Evolutionary conservation across 106 monocot species (phyloP), one percentile per base, ranked within the genome.

Genomic region (Narthecium ossifragum): DNA sequence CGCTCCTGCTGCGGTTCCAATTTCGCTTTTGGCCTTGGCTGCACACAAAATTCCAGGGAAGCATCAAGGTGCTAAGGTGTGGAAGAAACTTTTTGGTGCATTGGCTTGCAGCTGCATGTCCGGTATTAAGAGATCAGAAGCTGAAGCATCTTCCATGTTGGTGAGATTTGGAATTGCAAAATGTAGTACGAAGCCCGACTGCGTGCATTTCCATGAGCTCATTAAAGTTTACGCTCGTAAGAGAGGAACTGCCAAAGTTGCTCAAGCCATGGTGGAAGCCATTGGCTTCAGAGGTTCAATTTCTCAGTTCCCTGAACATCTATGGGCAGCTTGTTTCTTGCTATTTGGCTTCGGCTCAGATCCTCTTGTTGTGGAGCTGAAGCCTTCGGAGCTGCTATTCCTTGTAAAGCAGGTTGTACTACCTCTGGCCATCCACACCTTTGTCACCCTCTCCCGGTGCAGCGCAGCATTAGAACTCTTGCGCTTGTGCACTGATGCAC

Each of bases 301-400:
- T 24, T 65, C 77, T 31, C 85, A 80, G 25, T 75, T 55, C 22
- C 51, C 78, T 1, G 85, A 94, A 13, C 93, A 94, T 51, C 27
- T 89, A 38, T 94, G 85, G 88, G 89, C 93, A 24, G 73, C 89
- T 6, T 94, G 93, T 51, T 94, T 94, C 63, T 67, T 89, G 53
- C 41, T 86, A 13, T 83, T 94, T 37, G 85, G 89, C 18, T 82
- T 89, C 26, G 75, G 88, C 2, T 64, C 69, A 2, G 89, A 86
- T 57, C 75, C 79, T 12, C 63, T 78, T 14, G 26, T 72, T 6
- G 78, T 83, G 8, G 82, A 86, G 55, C 71, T 51, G 4, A 80
- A 70, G 52, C 80, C 89, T 10, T 73, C 79, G 9, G 89, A 94
- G 45, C 57, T 94, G 46, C 46, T 83, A 1, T 36, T 69, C 36